These are phyloP conservation scores for Phytophthora crassamura DNA, from an alignment of 352 stramenopile genomes.

Conservation along the genomic window DNA sequence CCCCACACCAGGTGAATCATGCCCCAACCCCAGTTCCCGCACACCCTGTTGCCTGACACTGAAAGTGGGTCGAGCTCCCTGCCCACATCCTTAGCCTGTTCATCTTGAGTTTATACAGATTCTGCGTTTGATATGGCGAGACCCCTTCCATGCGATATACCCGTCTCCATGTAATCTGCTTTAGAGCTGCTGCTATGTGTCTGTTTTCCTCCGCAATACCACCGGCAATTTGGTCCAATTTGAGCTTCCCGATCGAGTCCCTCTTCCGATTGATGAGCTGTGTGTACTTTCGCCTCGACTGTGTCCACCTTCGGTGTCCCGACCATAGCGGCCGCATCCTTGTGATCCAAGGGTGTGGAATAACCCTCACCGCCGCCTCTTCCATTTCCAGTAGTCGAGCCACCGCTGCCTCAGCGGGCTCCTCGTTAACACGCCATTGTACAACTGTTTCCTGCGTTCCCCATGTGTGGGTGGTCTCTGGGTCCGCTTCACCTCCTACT, in stretches of 20 bases:
- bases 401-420: not conserved
- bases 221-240: not conserved
- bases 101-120: not conserved
- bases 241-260: not conserved
- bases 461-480: too few species aligned
- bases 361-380: not conserved
- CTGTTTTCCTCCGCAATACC: too few species aligned
- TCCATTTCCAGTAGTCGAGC: not conserved
- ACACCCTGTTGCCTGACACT: not conserved
- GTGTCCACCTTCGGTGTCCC: constrained; percentile 2
- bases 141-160: not conserved
- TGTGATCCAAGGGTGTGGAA: constrained; percentile 4
- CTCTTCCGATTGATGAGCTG: not conserved
- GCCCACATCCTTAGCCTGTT: constrained; percentile 7
- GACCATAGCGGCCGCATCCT: constrained; percentile 3
- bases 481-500: too few species aligned
- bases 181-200: not conserved
- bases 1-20: not conserved
- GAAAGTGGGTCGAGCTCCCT: not conserved
- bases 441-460: too few species aligned
- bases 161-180: not conserved
- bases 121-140: constrained; percentile 8
- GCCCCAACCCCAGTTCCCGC: not conserved
- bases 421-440: too few species aligned
- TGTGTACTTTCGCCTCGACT: not conserved